Conservation (phyloP, 129 eudicot species). For the Tanacetum coccineum region DNA sequence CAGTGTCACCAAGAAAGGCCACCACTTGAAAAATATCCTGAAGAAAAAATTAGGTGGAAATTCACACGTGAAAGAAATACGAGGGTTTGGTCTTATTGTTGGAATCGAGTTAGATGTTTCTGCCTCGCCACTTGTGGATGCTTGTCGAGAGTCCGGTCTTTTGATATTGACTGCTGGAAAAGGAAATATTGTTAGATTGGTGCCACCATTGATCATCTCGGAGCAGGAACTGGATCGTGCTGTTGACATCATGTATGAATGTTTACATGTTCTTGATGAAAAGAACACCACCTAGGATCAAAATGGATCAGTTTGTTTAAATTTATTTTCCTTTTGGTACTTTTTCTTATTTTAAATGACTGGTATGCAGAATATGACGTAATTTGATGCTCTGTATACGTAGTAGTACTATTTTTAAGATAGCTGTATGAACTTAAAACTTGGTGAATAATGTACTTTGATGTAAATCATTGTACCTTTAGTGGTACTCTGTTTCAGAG, state of each 20-base stretch:
- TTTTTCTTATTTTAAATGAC: neutral
- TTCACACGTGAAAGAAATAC: conserved; percentile 58
- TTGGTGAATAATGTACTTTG: neutral
- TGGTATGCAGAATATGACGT: neutral
- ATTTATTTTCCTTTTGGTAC: no score
- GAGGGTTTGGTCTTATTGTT: conserved; percentile 72
- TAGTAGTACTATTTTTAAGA: no score
- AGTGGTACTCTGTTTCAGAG: no score
- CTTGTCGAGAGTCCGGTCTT: conserved; percentile 69
- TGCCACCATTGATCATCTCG: conserved; percentile 72
- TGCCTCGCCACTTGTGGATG: conserved; percentile 63
- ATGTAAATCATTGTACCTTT: neutral
- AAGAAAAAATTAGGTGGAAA: conserved; percentile 45
- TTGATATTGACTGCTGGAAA: conserved; percentile 81
- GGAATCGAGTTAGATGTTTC: conserved; percentile 82
- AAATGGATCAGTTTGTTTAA: neutral
- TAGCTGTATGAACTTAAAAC: neutral
- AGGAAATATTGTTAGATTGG: conserved; percentile 76
- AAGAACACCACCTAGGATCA: conserved; percentile 5
- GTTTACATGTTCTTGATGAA: conserved; percentile 66
- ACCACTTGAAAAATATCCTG: conserved; percentile 50
- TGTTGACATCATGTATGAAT: conserved; percentile 51
- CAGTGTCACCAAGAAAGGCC: conserved; percentile 58
- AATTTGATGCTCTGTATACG: no score
- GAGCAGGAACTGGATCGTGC: conserved; percentile 57